Conservation (phyloP, 2,329 filamentous ascomycete genomes). For the Colletotrichum nymphaeae region DNA sequence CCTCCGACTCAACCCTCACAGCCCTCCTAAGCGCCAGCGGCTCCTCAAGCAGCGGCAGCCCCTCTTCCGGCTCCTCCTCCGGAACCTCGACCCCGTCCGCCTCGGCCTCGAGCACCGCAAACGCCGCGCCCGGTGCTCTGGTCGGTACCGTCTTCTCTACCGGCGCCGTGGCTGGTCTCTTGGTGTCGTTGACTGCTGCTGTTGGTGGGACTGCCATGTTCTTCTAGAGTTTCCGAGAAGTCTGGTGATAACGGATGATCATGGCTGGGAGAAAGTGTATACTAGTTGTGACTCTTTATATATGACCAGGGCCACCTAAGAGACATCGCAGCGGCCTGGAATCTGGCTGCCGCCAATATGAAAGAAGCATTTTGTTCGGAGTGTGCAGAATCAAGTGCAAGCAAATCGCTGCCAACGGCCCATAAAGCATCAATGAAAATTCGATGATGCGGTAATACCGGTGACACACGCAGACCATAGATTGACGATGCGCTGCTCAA, state of each 20-base stretch:
- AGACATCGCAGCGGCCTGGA: too few relatives aligned
- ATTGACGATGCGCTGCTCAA: neutral
- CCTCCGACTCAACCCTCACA: conserved; percentile 46
- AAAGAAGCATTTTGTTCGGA: neutral
- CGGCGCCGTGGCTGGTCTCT: neutral
- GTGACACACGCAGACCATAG: neutral
- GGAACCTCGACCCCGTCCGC: neutral
- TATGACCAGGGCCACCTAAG: neutral
- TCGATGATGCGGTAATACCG: too few relatives aligned
- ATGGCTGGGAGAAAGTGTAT: neutral
- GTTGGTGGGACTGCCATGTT: conserved; percentile 33
- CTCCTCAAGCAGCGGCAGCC: neutral
- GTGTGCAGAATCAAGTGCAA: neutral
- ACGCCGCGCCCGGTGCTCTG: conserved; percentile 4
- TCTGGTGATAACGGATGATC: neutral
- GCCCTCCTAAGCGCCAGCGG: conserved; percentile 44
- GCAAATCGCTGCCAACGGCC: neutral
- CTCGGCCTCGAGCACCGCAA: conserved; percentile 1
- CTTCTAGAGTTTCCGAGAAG: neutral
- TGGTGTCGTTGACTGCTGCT: conserved; percentile 24
- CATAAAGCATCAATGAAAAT: neutral
- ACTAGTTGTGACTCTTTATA: neutral
- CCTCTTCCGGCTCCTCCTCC: conserved; percentile 1
- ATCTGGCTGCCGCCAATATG: neutral
- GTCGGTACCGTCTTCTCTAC: neutral